Base-by-base conservation (phyloP, 768 basidiomycete genomes). In the Lactarius hatsudake region DNA sequence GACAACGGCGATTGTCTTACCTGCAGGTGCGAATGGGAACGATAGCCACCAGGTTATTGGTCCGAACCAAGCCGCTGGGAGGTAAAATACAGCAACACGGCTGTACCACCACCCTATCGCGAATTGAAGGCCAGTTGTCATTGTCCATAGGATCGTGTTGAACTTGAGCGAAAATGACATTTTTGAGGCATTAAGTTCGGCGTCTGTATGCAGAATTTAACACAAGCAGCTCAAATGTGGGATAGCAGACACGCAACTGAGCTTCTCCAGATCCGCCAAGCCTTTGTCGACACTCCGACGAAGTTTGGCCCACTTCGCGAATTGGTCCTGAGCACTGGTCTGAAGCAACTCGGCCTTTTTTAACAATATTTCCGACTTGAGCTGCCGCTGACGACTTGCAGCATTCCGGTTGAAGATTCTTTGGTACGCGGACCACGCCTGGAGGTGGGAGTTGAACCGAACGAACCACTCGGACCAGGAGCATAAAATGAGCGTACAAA, bases 221-320 rank as follows among this genome's bases (percentile, higher is more conserved):
- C 38, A 57, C 56, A n/a, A 32, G 6, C 15, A 20, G 13, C 13
- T 56, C 55, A 4, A 9, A 36, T 32, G 32, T 9, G 56, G 34
- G 18, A 26, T 17, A 26, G n/a, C 26, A 48, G 43, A 65, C 32
- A 83, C 89, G 76, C 48, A 77, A 98, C 96, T 98, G 69, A 94
- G 82, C 76, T 89, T 90, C 80, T 98, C 96, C 4, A 98, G 82
- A 63, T 99, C 95, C 48, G 87, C 85, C 20, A 97, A 77, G 23
- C 90, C 93, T 78, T 96, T 98, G 80, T 98, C 96, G 55, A 98
- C 86, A 71, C 85, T 93, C 71, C 97, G 79, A 72, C 91, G 80
- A 74, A 98, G 79, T 79, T 94, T 95, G 57, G 96, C 96, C 96
- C 97, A 98, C 79, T 94, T 98, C 23, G 95, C 93, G 75, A 99